Conservation (phyloP, 225 moss, liverwort and hornwort genomes). For the Climacium dendroides region DNA sequence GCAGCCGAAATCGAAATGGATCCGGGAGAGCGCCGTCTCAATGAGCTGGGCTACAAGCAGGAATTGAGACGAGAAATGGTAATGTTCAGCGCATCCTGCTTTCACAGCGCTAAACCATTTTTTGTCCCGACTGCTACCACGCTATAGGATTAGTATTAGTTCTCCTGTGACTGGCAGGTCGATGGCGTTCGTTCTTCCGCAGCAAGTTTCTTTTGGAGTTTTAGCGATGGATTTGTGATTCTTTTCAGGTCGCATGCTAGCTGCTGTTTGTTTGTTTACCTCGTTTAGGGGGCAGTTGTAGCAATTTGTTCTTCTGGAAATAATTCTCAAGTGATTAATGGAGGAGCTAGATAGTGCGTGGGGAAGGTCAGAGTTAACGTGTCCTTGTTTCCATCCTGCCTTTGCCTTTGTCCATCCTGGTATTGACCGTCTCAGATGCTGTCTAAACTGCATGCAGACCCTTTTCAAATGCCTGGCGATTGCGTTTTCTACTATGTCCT, state of each 20-base stretch:
- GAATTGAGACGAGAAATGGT: constrained; percentile 75
- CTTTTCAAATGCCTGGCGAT: constrained; percentile 96
- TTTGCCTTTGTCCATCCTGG: neutral
- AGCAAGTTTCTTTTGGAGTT: neutral
- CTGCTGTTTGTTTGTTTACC: neutral
- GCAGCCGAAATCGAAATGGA: constrained; percentile 32
- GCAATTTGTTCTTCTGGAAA: neutral
- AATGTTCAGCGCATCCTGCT: neutral
- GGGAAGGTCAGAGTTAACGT: neutral
- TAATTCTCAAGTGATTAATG: neutral
- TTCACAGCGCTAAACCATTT: neutral
- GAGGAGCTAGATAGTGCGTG: neutral
- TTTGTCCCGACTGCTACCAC: neutral
- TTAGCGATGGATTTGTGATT: neutral
- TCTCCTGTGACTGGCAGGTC: neutral
- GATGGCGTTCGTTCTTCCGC: neutral
- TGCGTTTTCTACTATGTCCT: constrained; percentile 92
- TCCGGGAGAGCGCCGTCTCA: constrained; percentile 86
- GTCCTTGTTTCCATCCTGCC: neutral
- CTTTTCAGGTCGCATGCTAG: neutral
- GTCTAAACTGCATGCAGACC: constrained; percentile 34
- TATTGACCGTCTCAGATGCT: neutral
- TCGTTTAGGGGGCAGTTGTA: neutral
- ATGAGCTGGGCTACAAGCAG: constrained; percentile 94
- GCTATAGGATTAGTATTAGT: neutral